These are phyloP conservation scores for Salix caprea DNA, from an alignment of 345 rosid species.

Conservation along the genomic window DNA sequence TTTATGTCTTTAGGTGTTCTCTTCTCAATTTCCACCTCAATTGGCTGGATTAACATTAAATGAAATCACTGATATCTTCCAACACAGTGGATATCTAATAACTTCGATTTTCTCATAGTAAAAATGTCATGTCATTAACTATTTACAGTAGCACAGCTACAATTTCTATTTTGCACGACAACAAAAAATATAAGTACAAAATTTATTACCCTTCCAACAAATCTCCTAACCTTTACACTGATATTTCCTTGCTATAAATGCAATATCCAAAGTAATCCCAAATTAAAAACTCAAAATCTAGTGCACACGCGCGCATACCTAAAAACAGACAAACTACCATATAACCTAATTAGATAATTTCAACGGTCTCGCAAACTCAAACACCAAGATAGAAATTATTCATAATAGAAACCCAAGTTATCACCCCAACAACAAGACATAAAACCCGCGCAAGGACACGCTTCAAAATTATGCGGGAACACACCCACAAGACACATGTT, in stretches of 20 bases:
- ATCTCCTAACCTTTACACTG: background rate
- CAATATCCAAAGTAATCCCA: background rate
- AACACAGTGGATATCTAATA: background rate
- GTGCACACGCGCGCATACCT: background rate
- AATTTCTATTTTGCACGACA: background rate
- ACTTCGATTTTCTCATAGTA: background rate
- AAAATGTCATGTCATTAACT: background rate
- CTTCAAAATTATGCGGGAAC: background rate
- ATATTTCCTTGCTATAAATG: constrained; percentile 1
- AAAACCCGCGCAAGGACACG: background rate
- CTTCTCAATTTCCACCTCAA: background rate
- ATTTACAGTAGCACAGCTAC: background rate
- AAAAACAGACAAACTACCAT: background rate
- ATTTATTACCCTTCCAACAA: background rate
- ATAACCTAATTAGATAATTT: background rate
- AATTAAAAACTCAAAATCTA: background rate
- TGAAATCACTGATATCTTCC: background rate
- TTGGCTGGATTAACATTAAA: background rate
- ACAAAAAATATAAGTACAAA: background rate
- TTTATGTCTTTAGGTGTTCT: background rate
- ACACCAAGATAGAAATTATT: background rate
- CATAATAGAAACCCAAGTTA: background rate
- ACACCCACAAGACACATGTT: background rate
- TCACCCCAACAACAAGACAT: background rate
- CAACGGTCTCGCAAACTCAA: background rate